Base-by-base conservation (phyloP, 2,329 filamentous ascomycete species). In the Amauroascus verrucosus region DNA sequence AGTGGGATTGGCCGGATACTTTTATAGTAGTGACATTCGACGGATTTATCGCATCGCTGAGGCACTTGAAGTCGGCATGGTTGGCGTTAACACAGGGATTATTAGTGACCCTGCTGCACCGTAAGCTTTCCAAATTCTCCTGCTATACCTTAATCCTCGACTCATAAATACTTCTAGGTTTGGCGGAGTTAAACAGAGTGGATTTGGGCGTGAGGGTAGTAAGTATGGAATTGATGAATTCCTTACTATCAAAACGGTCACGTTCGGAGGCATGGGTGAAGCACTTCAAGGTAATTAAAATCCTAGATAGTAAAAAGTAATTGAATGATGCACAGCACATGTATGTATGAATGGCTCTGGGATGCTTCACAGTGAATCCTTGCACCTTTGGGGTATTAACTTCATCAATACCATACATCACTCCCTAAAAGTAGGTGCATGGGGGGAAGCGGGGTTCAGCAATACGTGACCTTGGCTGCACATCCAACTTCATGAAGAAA, bases 1-100 rank as follows among this genome's bases (percentile, higher is more conserved):
- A 50, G 90, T 97, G 35, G 93, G 93, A 1, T 77, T 98, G 33
- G 93, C 91, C 0, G 91, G 88, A 0, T 97, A 97, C 73, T 95
- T 98, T 75, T 97, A 88, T 76, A 89, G 77, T 58, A 73, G 70
- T 44, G 79, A 83, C 59, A 63, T 83, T 4, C 75, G 77, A 60
- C 70, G 81, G 26, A 73, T 77, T 54, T 83, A 81, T 68, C 70
- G 80, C 41, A 74, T 83, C 41, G 79, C 80, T 0, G 80, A 83
- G 62, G 77, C 78, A 6, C 58, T 76, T 52, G 73, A 76, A 57
- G 71, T 74, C 32, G 73, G 73, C 37, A 76, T 76, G 74, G 70
- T 76, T 57, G 74, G 73, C 59, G 81, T 90, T 56, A 91, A 91
- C 70, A 89, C 85, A 0, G 86, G 86, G 1, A 56, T 79, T 51